A percentile compares a stretch with the other conserved stretches of the same genome.
These are phyloP conservation scores for Piper longum DNA, from an alignment of 164 flowering plant genomes.

Conservation along the genomic window DNA sequence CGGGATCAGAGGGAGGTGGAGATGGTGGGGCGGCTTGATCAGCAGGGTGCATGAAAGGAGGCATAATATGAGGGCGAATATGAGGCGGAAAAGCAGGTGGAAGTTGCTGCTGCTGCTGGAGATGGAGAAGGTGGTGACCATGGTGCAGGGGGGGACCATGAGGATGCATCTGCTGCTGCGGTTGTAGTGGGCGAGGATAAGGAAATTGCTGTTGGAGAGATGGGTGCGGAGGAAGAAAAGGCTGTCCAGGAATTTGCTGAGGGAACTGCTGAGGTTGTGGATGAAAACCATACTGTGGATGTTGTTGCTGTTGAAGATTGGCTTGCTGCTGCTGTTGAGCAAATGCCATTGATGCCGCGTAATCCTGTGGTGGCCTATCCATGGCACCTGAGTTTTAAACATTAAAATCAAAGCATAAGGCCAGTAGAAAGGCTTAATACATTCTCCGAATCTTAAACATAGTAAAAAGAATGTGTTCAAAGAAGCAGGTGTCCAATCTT, in stretches of 20 bases:
- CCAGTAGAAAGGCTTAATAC: background rate
- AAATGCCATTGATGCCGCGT: conserved; percentile 57
- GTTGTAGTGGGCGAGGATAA: conserved; percentile 52
- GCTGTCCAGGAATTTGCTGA: conserved; percentile 44
- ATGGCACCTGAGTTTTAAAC: background rate
- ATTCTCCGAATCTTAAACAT: background rate
- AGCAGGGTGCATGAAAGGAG: conserved; percentile 42
- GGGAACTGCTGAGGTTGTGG: conserved; percentile 72
- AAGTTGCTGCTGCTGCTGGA: conserved; percentile 54
- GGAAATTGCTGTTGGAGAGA: conserved; percentile 73
- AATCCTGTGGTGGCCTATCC: conserved; percentile 39
- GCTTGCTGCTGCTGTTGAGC: conserved; percentile 62
- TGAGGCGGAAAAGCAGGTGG: conserved; percentile 53
- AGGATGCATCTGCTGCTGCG: conserved; percentile 33
- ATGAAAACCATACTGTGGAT: conserved; percentile 58
- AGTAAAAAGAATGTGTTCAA: background rate
- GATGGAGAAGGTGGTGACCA: conserved; percentile 43
- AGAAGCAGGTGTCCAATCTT: background rate
- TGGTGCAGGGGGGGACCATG: conserved; percentile 32
- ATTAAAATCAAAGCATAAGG: background rate
- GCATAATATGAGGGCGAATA: conserved; percentile 44
- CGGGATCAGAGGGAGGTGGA: conserved; percentile 84
- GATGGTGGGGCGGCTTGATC: conserved; percentile 62
- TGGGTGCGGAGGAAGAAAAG: conserved; percentile 62
- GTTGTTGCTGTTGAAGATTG: conserved; percentile 35